Conservation (phyloP, 345 rosid species). For the Arabis hirsuta region DNA sequence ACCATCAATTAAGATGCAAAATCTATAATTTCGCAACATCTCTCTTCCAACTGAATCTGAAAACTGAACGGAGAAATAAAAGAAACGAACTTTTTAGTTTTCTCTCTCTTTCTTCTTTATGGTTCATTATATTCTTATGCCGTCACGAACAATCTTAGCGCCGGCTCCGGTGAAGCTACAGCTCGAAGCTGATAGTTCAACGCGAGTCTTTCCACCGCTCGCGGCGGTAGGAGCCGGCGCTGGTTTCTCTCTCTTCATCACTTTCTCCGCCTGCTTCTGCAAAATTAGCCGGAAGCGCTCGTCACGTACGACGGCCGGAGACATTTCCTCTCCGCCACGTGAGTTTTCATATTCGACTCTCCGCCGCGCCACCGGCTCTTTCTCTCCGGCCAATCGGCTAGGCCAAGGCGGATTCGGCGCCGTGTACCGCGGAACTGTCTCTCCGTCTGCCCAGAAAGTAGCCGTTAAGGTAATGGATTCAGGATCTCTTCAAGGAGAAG, state of each 20-base stretch:
- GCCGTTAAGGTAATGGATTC: conserved; percentile 97
- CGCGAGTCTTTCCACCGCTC: conserved; percentile 40
- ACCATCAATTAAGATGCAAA: conserved; percentile 1
- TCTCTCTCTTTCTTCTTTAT: background rate
- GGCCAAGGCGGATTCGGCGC: conserved; percentile 90
- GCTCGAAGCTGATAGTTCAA: conserved; percentile 2
- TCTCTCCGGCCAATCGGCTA: conserved; percentile 56
- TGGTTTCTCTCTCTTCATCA: conserved; percentile 54
- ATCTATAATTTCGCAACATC: conserved; percentile 22
- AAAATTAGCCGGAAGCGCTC: conserved; percentile 58
- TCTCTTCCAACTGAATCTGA: conserved; percentile 25
- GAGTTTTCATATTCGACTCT: conserved; percentile 64
- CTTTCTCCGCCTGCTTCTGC: conserved; percentile 61
- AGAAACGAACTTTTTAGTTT: background rate
- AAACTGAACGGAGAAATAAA: conserved; percentile 20
- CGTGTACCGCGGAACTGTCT: conserved; percentile 69
- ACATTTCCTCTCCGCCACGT: conserved; percentile 51
- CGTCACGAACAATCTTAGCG: conserved; percentile 52
- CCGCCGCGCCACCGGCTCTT: conserved; percentile 69
- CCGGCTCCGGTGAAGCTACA: conserved; percentile 17
- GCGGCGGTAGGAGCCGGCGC: conserved; percentile 42
- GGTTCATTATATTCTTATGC: conserved; percentile 44
- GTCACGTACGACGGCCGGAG: background rate
- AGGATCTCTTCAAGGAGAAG: conserved; percentile 91
- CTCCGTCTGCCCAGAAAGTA: conserved; percentile 41